Evolutionary conservation across 805 yeast genomes (phyloP), one percentile per base, ranked within the genome.

Genomic region (Kazachstania viticola): DNA sequence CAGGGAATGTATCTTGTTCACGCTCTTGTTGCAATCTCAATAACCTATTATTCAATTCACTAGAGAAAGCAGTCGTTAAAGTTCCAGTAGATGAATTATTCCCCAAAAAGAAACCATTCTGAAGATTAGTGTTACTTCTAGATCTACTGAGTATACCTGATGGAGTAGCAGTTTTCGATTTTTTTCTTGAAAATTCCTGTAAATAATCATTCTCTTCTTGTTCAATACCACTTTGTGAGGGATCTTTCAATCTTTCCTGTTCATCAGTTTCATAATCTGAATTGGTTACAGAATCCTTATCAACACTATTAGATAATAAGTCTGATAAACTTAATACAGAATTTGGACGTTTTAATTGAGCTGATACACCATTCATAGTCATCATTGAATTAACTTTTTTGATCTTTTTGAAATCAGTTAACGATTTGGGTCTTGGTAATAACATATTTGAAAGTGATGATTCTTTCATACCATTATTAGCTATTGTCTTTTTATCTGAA

Each of bases 101-200:
- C 15, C 16, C 17, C 13, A 13, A 23, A 32, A 12, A 15, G 29
- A 33, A 6, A 25, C 22, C 22, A 18, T 14, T 17, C 14, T 30
- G 35, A 17, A 50, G 26, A 30, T 38, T 46, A 3, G 45, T 38
- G 23, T 36, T 30, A 31, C 54, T 50, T n/a, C 41, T 31, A 12
- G 48, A 42, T 23, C 56, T 41, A 30, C 54, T 50, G 16, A 47
- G 19, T 14, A 29, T 32, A 14, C 38, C 28, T 2, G 46, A 45
- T 9, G 57, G 57, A 3, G 54, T 51, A 0, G 49, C 36, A 1
- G 54, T 42, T 29, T 44, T 45, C 9, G 56, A 51, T 28, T 40
- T 51, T 34, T 51, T 49, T 26, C 52, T 44, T 5, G 49, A 35
- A 15, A 38, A 39, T 23, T 40, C 47, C 22, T 41, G 39, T 16